A percentile compares a stretch with the other conserved stretches of the same genome.
phyloP scores from a whole-genome alignment of 176 grass and related monocot genomes.

The Stipa capillata region DNA sequence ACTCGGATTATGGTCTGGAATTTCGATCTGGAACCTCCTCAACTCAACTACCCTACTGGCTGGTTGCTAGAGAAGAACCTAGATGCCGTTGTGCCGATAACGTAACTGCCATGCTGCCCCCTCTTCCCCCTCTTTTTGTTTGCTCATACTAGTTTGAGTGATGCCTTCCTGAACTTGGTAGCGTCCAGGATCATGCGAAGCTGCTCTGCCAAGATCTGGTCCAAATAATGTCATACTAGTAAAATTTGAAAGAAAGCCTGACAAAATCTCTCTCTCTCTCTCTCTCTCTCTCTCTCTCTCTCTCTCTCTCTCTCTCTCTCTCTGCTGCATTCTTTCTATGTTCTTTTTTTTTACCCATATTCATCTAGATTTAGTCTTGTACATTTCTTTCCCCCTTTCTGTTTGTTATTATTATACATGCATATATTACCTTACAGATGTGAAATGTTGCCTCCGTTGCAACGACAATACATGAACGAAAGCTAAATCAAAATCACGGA shows the following conservation, averaged over 20 bases:
- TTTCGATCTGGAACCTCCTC: constrained; percentile 48
- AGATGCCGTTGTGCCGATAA: constrained; percentile 42
- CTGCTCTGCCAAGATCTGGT: constrained; percentile 46
- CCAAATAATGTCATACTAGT: constrained; percentile 46
- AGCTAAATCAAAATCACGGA: constrained; percentile 13
- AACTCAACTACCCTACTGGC: constrained; percentile 48
- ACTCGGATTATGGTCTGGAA: constrained; percentile 79
- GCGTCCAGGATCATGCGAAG: constrained; percentile 51
- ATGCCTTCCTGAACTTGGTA: constrained; percentile 63
- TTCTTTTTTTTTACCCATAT: constrained; percentile 26
- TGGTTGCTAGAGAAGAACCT: constrained; percentile 70
- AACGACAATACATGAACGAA: constrained; percentile 30
- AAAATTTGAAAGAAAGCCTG: constrained; percentile 54
- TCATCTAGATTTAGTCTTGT: constrained; percentile 47
- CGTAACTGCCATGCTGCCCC: constrained; percentile 27
- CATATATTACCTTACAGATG: constrained; percentile 37
- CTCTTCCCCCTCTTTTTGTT: no score
- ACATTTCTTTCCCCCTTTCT: constrained; percentile 25
- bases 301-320: no score
- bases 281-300: constrained; percentile 30
- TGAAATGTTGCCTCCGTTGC: constrained; percentile 12
- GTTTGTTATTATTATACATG: constrained; percentile 36
- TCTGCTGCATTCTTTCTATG: constrained; percentile 46
- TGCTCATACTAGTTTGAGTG: constrained; percentile 22
- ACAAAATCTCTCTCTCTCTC: constrained; percentile 30